phyloP scores from a whole-genome alignment of 108 stramenopile genomes.

The Phaeodactylum tricornutum region DNA sequence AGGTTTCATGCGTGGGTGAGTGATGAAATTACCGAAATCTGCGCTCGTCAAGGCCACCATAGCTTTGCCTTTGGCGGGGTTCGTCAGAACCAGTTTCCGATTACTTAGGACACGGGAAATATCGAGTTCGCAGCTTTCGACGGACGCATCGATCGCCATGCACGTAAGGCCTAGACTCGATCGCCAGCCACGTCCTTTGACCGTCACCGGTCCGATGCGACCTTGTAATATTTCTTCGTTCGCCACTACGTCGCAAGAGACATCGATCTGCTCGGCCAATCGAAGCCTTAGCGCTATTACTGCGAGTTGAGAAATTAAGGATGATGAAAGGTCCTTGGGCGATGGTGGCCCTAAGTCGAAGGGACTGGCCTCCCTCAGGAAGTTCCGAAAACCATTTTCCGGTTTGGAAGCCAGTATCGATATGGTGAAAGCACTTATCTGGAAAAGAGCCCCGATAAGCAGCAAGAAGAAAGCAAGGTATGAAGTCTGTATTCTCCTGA shows the following conservation, averaged over 20 bases:
- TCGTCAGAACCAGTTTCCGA: conserved; percentile 33
- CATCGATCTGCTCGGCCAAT: conserved; percentile 27
- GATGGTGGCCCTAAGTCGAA: too few relatives aligned
- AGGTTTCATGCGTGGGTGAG: conserved; percentile 41
- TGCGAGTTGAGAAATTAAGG: conserved; percentile 40
- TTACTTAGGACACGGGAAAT: conserved; percentile 20
- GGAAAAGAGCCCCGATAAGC: too few relatives aligned
- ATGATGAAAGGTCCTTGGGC: conserved; percentile 21
- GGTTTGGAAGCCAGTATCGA: too few relatives aligned
- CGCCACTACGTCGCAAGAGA: conserved; percentile 35
- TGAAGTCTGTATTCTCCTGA: too few relatives aligned
- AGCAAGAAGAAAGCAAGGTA: too few relatives aligned
- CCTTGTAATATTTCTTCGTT: conserved; percentile 18
- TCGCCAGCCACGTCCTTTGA: conserved; percentile 39
- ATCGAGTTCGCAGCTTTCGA: conserved; percentile 37
- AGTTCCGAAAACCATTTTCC: too few relatives aligned
- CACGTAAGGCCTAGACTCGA: conserved; percentile 36
- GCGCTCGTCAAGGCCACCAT: conserved; percentile 32
- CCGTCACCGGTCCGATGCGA: conserved; percentile 42
- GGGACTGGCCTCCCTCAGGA: too few relatives aligned
- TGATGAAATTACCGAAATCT: conserved; percentile 56
- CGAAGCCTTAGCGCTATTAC: conserved; percentile 35
- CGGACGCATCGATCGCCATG: conserved; percentile 44
- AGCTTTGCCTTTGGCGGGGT: conserved; percentile 34
- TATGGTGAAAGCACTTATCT: too few relatives aligned